Evolutionary conservation across 2,329 filamentous ascomycete genomes (phyloP), one percentile per base, ranked within the genome.

Genomic region (Pseudocercospora eumusae): DNA sequence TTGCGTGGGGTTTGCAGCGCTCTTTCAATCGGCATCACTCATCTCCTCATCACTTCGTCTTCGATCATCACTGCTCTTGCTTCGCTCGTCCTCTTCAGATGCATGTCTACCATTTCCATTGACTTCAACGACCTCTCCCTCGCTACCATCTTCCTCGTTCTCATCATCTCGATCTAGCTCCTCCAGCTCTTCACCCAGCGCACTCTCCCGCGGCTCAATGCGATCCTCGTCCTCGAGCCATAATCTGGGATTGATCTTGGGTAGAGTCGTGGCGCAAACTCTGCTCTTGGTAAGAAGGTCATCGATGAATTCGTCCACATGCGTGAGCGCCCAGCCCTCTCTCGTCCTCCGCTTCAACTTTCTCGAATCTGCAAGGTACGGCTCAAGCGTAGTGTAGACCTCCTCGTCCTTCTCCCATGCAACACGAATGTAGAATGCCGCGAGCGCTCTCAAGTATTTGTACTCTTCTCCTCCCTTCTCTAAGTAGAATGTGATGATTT

Each of bases 291-390:
- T 89, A 65, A 99, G 80, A 67, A 99, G 78, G 64, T 97, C 92
- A 75, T 99, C 95, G 59, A 98, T 86, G 75, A 99, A 98, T 70
- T 93, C 88, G 76, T 99, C 95, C 77, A 99, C 82, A 71, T 85
- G 89, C 2, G 91, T 95, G 69, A 99, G 75, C 11, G 80, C 82
- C 66, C 90, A 93, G 1, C 90, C 90, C 27, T 86, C 85, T 66
- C 92, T 86, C 13, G 87, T 89, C 69, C 90, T 84, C 63, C 92
- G 81, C 75, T 90, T 87, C 76, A 99, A 74, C 79, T 98, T 99
- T 69, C 95, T 82, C 67, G 85, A 84, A 74, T 99, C 95, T 64
- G 86, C 85, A 56, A 99, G 79, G 61, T 90, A 87, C 27, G 92
- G 91, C 79, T 99, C 95, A 47, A 99, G 80, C 15, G 86, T 85